A percentile compares a stretch with the other conserved stretches of the same genome.
Conservation (phyloP, 2,329 filamentous ascomycete genomes). For the Thelonectria blattea region DNA sequence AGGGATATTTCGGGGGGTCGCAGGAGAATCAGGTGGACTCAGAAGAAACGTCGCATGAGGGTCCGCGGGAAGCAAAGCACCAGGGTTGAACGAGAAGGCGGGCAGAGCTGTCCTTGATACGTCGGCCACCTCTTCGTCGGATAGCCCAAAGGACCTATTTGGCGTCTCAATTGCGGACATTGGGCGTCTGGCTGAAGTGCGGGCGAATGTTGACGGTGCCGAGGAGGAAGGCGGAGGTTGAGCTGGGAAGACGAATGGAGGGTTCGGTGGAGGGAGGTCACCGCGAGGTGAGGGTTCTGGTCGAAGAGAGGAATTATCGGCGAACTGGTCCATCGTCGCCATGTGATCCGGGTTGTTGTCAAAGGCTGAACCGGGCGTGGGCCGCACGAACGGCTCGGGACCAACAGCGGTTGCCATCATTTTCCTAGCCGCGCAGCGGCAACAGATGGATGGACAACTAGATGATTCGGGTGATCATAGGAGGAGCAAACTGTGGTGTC, state of each 20-base stretch:
- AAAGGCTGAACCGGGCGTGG: constrained; percentile 36
- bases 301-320: constrained; percentile 26
- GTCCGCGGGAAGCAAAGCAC: constrained; percentile 52
- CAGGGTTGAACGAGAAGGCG: constrained; percentile 63
- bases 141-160: constrained; percentile 40
- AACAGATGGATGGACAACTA: constrained; percentile 52
- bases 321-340: constrained; percentile 27
- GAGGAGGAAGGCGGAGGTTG: constrained; percentile 52
- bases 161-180: constrained; percentile 59
- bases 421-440: constrained; percentile 56
- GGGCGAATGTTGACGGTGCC: constrained; percentile 54
- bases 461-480: constrained; percentile 49
- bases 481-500: constrained; percentile 23
- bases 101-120: constrained; percentile 50
- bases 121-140: constrained; percentile 39
- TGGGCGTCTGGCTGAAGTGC: constrained; percentile 57
- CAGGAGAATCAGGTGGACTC: constrained; percentile 62
- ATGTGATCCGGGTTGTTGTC: constrained; percentile 36
- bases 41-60: constrained; percentile 48
- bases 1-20: constrained; percentile 56
- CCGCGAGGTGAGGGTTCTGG: constrained; percentile 18
- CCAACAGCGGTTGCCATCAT: constrained; percentile 52
- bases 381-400: constrained; percentile 44
- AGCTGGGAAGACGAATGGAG: constrained; percentile 68
- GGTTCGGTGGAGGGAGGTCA: constrained; percentile 60